Base-by-base conservation (phyloP, 192 early-diverging fungal species). In the Diversispora eburnea region DNA sequence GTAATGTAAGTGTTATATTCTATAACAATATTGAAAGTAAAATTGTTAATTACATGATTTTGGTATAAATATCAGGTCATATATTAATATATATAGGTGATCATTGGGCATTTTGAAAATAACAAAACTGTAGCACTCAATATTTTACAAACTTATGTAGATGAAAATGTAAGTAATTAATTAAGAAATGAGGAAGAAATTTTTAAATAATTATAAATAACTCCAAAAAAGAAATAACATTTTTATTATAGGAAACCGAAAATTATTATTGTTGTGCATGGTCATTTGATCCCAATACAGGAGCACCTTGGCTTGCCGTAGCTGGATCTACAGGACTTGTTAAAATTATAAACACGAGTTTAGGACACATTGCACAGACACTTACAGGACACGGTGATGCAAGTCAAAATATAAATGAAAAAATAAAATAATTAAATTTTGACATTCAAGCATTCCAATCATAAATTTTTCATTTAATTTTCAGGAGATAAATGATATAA, bases 401-500 rank as follows among this genome's bases (percentile, higher is more conserved):
- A 62, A 61, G 71, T 72, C 19, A 20, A 46, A 39, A 19, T 10
- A 39, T 62, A 13, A 56, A 43, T 56, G 33, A 42, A 3, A 3
- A 22, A 47, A 39, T 8, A n/a, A 33, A 20, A 17, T 33, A 15
- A 51, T 51, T n/a, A 49, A 20, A 39, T 70, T 58, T 10, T 4
- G 17, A 42, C 39, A 17, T 69, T 22, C 57, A n/a, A 42, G 8
- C 1, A 45, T 43, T 45, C 17, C n/a, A 45, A 43, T 22, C 13
- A n/a, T 39, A 20, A 43, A 46, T 55, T n/a, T 57, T 33, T 52
- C 20, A 17, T 17, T 54, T 7, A 13, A 43, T 61, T 22, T 59
- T 43, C 8, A 73, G 71, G 71, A 73, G 56, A 52, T 72, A 41
- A 72, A 72, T 62, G 71, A 72, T 6, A 33, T 72, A 8, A 72